Conservation (phyloP, 352 stramenopile genomes). For the Blastocystis sp. region DNA sequence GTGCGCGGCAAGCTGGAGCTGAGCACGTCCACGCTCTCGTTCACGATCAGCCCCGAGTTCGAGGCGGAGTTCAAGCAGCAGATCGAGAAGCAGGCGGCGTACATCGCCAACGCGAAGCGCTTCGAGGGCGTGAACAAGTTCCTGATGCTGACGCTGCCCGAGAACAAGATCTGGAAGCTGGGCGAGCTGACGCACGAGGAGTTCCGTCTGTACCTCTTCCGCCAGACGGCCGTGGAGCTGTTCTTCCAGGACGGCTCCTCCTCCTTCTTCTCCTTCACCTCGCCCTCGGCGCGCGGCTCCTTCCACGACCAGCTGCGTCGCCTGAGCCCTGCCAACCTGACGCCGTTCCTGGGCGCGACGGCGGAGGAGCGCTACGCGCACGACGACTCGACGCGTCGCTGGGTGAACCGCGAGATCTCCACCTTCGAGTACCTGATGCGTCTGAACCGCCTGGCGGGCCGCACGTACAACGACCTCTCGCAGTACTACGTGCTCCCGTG, state of each 20-base stretch:
- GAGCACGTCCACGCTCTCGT: constrained; percentile 34
- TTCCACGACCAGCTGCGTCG: constrained; percentile 56
- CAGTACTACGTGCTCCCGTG: constrained; percentile 99
- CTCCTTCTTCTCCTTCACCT: constrained; percentile 68
- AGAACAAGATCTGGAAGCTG: constrained; percentile 69
- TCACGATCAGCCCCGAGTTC: constrained; percentile 66
- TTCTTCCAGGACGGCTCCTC: constrained; percentile 74
- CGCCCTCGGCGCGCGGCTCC: background rate
- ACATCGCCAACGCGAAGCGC: constrained; percentile 1
- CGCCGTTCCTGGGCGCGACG: constrained; percentile 57
- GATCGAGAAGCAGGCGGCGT: constrained; percentile 47
- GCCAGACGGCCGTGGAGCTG: constrained; percentile 74
- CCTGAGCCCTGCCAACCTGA: constrained; percentile 23
- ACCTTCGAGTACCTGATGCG: constrained; percentile 98
- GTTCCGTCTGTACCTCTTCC: constrained; percentile 67
- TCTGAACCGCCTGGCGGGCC: constrained; percentile 92
- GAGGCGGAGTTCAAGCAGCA: constrained; percentile 65
- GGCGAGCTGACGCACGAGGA: constrained; percentile 67
- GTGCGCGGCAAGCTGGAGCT: constrained; percentile 54
- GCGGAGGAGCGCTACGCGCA: constrained; percentile 37
- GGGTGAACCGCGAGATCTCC: constrained; percentile 88
- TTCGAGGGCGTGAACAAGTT: constrained; percentile 64
- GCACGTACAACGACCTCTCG: constrained; percentile 90
- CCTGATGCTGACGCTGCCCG: constrained; percentile 70
- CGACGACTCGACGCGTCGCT: constrained; percentile 77